Percentiles rank a stretch among this genome's conserved stretches.
These are phyloP conservation scores for Aschersonia sp. DNA, from an alignment of 2,329 filamentous ascomycete species.

Conservation along the genomic window DNA sequence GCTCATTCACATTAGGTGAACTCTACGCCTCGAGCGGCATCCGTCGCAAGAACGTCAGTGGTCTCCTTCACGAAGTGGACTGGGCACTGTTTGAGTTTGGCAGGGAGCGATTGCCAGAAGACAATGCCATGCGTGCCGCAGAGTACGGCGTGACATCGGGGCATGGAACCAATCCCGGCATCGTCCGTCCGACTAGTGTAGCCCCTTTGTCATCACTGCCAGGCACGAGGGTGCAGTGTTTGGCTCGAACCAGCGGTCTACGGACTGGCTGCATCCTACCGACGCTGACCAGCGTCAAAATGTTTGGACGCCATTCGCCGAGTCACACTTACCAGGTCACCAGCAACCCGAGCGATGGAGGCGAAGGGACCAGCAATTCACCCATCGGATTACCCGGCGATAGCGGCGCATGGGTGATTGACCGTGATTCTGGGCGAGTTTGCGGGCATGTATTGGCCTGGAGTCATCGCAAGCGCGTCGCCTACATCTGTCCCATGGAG, in stretches of 20 bases:
- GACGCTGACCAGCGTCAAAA: constrained; percentile 70
- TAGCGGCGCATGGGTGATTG: constrained; percentile 85
- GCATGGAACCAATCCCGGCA: constrained; percentile 2
- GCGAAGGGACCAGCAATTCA: not conserved
- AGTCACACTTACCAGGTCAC: constrained; percentile 54
- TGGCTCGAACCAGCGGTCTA: constrained; percentile 73
- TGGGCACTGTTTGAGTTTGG: constrained; percentile 84
- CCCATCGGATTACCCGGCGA: constrained; percentile 66
- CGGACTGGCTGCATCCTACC: constrained; percentile 66
- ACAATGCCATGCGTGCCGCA: constrained; percentile 49
- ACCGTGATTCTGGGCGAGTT: constrained; percentile 61
- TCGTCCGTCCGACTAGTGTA: constrained; percentile 41
- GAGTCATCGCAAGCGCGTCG: constrained; percentile 64
- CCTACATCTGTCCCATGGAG: constrained; percentile 94
- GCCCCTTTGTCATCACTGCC: constrained; percentile 48
- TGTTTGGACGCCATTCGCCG: constrained; percentile 70
- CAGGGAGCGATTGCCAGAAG: constrained; percentile 51
- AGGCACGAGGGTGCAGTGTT: constrained; percentile 70
- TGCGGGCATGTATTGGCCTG: constrained; percentile 86
- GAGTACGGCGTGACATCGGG: constrained; percentile 5
- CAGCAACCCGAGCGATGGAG: not conserved
- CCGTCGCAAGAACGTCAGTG: constrained; percentile 55
- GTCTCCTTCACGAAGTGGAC: constrained; percentile 79
- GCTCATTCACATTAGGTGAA: constrained; percentile 66
- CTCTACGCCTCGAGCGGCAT: constrained; percentile 86